Percentiles rank a stretch among this genome's conserved stretches.
Conservation (phyloP, 2,329 filamentous ascomycete species). For the Monilinia polystroma region DNA sequence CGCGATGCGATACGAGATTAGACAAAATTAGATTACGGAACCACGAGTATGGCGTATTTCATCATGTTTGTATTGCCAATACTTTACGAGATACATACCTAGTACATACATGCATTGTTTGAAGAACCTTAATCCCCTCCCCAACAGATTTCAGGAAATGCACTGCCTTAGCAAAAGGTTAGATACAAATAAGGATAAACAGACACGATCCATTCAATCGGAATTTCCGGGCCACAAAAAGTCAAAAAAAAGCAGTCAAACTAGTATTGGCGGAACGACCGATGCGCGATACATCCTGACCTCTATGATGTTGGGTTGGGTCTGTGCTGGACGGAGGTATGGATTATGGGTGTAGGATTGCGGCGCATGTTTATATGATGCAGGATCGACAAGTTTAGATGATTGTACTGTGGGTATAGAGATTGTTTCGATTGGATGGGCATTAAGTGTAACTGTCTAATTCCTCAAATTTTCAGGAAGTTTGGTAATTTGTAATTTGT, state of each 20-base stretch:
- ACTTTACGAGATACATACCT: background rate
- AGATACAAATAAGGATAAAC: background rate
- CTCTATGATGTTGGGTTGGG: background rate
- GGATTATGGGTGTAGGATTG: background rate
- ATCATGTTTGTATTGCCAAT: background rate
- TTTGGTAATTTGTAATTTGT: background rate
- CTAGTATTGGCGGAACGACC: conserved; percentile 2
- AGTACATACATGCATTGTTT: background rate
- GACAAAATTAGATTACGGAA: background rate
- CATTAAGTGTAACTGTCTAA: background rate
- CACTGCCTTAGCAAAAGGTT: background rate
- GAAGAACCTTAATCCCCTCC: background rate
- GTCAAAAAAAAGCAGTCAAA: background rate
- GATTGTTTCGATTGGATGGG: too few relatives aligned
- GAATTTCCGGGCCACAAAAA: background rate
- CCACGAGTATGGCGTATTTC: background rate
- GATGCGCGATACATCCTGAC: background rate
- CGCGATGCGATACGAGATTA: background rate
- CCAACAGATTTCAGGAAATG: background rate
- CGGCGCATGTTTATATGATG: background rate
- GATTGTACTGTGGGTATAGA: background rate
- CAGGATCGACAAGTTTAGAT: background rate
- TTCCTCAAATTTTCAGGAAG: too few relatives aligned
- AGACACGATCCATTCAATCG: background rate
- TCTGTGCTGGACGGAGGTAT: background rate